These are phyloP conservation scores for Staphylotrichum longicolle DNA, from an alignment of 495 filamentous ascomycete species.

Conservation along the genomic window DNA sequence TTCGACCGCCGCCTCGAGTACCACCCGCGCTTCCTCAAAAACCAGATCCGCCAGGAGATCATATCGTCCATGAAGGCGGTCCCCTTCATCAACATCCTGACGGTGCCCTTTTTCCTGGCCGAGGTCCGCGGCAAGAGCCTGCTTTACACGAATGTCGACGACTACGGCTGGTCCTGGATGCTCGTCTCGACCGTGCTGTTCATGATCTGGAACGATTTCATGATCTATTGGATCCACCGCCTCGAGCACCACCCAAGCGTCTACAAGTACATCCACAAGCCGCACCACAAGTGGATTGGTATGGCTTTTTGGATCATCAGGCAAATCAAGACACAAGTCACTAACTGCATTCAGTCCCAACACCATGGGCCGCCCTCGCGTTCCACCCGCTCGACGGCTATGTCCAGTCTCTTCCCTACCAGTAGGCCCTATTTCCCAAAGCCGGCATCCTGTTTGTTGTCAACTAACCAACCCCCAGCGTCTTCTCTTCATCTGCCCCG, in stretches of 20 bases:
- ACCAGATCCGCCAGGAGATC: constrained; percentile 28
- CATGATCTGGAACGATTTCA: constrained; percentile 28
- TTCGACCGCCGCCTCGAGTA: constrained; percentile 28
- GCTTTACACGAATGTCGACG: constrained; percentile 20
- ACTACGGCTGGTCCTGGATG: constrained; percentile 26
- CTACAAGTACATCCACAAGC: constrained; percentile 30
- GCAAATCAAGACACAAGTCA: background rate
- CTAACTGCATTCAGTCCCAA: constrained; percentile 20
- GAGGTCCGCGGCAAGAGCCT: constrained; percentile 28
- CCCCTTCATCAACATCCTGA: constrained; percentile 28
- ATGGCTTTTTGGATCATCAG: too few relatives aligned
- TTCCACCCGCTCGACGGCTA: constrained; percentile 29
- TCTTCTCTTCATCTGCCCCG: constrained; percentile 29
- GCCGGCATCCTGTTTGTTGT: background rate
- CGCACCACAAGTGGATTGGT: constrained; percentile 31
- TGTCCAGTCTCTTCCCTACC: constrained; percentile 28
- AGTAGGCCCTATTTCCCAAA: constrained; percentile 8
- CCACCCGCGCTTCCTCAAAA: constrained; percentile 28
- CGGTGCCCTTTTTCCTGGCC: constrained; percentile 25
- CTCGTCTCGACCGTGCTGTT: constrained; percentile 23
- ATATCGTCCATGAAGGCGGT: constrained; percentile 23
- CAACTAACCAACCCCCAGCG: constrained; percentile 8
- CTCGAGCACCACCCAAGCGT: constrained; percentile 29
- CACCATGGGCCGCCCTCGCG: constrained; percentile 26
- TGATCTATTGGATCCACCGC: constrained; percentile 30